Conservation (phyloP, 2,329 filamentous ascomycete species). For the Xylogone sp. region DNA sequence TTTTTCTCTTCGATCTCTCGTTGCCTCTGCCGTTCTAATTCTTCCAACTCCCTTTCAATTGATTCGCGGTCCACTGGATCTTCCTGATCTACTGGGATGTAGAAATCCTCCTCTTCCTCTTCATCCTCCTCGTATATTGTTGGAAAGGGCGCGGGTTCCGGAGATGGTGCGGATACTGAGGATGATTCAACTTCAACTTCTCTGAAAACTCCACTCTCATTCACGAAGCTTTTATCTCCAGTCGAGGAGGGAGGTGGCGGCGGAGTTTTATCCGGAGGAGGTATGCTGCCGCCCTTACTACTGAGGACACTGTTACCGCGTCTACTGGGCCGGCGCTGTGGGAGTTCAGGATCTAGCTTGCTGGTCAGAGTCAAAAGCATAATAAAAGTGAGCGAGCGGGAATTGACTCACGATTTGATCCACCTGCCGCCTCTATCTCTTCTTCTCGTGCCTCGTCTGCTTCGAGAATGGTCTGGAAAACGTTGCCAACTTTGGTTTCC, state of each 20-base stretch:
- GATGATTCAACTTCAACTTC: conserved; percentile 28
- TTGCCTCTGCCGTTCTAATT: background rate
- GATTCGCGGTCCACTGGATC: conserved; percentile 10
- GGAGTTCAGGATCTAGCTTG: background rate
- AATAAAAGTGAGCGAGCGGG: background rate
- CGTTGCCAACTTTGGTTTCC: conserved; percentile 11
- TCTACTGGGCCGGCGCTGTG: background rate
- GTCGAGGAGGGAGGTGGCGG: background rate
- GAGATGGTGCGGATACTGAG: conserved; percentile 4
- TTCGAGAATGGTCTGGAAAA: conserved; percentile 15
- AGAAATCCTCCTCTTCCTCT: conserved; percentile 1
- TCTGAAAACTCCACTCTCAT: conserved; percentile 32
- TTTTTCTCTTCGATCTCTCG: background rate
- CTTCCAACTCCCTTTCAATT: background rate
- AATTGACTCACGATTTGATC: conserved; percentile 1
- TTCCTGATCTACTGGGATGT: background rate
- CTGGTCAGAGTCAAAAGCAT: conserved; percentile 4
- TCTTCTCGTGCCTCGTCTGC: conserved; percentile 3
- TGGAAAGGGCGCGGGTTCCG: background rate
- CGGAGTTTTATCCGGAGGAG: background rate
- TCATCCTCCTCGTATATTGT: conserved; percentile 5
- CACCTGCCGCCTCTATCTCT: background rate
- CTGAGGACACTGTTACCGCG: background rate
- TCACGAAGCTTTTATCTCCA: conserved; percentile 26
- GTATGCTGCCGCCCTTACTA: background rate